Evolutionary conservation across 169 alveolate genomes (phyloP), one percentile per base, ranked within the genome.

Genomic region (Haemoproteus tartakovskyi): DNA sequence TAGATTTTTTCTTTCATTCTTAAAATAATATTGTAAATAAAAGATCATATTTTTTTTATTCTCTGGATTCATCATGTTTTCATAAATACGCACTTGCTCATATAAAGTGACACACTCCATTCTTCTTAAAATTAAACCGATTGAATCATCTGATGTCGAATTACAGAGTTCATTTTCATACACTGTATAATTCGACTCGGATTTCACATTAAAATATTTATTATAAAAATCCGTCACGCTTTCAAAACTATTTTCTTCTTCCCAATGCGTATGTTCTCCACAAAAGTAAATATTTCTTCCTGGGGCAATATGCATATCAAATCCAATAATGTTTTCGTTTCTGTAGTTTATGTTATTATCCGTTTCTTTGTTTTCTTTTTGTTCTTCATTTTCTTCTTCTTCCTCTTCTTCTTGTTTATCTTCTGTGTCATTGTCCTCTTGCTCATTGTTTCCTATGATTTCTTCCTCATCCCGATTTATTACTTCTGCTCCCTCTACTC

Each of bases 11-110:
- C 41, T 74, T 24, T 57, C 18, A 1, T 33, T 12, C 40, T 74
- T 74, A 36, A 74, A 57, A 38, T 74, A 74, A 19, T 74, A 57
- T 36, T 74, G 84, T n/a, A 74, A 26, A 22, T 74, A 74, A n/a
- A 74, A 45, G 9, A 74, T 37, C 84, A 74, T 74, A 37, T 74
- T 43, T n/a, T 56, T 54, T 48, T 54, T 74, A 26, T 40, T 57
- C 26, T 33, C 46, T 5, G 84, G 84, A 21, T 74, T 54, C 84
- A 74, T 74, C 16, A 74, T 57, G 6, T 51, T 74, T 45, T 74
- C 63, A 50, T 56, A 74, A 37, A 57, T 57, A 48, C 46, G 9
- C 54, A 12, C 24, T 64, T 56, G 30, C 57, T 56, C 29, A 57
- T 62, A 30, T 37, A 46, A 14, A 54, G 19, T 47, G 48, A 48